Percentiles rank a stretch among this genome's conserved stretches.
phyloP scores from a whole-genome alignment of 1,139 yeast genomes.

The Ogataea hybrid region DNA sequence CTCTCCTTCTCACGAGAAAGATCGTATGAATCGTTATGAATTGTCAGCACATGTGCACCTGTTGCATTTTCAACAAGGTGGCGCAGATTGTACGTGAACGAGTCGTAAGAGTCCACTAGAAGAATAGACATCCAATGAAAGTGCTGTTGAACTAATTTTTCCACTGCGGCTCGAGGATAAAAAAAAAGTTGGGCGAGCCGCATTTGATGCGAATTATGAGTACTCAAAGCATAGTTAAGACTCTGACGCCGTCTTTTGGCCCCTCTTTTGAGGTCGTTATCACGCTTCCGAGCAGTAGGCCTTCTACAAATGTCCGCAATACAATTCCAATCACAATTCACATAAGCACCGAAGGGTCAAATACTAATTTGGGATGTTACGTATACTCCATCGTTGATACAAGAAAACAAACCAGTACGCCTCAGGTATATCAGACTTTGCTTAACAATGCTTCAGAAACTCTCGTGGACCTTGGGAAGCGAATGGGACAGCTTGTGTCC shows the following conservation, averaged over 20 bases:
- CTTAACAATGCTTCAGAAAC: constrained; percentile 37
- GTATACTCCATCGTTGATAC: constrained; percentile 33
- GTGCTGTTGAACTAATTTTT: neutral
- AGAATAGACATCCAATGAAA: constrained; percentile 43
- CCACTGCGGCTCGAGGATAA: constrained; percentile 1
- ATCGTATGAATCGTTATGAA: constrained; percentile 70
- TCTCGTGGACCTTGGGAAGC: constrained; percentile 35
- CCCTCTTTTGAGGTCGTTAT: constrained; percentile 32
- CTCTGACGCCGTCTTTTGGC: constrained; percentile 32
- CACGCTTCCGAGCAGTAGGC: constrained; percentile 28
- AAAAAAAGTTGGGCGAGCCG: constrained; percentile 1
- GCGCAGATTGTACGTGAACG: constrained; percentile 82
- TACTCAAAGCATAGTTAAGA: constrained; percentile 13
- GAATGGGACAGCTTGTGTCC: constrained; percentile 35
- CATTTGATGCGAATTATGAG: constrained; percentile 3
- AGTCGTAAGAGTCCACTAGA: constrained; percentile 89
- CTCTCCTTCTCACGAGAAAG: constrained; percentile 37
- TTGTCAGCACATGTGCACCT: constrained; percentile 56
- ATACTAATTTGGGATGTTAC: constrained; percentile 34
- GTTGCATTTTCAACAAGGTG: constrained; percentile 58
- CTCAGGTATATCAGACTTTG: constrained; percentile 33
- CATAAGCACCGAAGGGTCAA: constrained; percentile 31
- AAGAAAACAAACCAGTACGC: constrained; percentile 15
- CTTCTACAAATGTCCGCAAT: constrained; percentile 22
- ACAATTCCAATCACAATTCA: constrained; percentile 35